Base-by-base conservation (phyloP, 768 basidiomycete species). In the Leucocoprinus sp. region DNA sequence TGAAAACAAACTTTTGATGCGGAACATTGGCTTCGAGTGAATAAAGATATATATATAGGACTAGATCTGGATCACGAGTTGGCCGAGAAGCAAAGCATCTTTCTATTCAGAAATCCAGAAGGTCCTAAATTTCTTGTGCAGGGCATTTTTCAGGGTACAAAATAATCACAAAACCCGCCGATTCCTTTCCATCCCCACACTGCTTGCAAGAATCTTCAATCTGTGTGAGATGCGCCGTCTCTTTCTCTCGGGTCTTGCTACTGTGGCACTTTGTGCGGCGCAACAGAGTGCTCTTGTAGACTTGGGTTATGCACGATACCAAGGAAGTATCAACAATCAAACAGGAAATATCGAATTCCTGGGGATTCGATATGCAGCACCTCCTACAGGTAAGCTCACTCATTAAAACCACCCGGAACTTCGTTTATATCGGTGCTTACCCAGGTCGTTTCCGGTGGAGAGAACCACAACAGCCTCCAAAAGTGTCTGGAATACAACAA, bases 291-390 rank as follows among this genome's bases (percentile, higher is more conserved):
- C 38, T 31, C 17, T 42, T 5, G 63, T 74, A 11, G 60, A 73
- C 44, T 59, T 75, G 17, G 72, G 71, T 2, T 71, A 72, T 52
- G 66, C 72, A 0, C 54, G 57, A 42, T 75, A 73, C 43, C 61
- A 68, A 55, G 74, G 72, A 0, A 43, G 56, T 0, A 52, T 67
- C 17, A 60, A 70, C 41, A 42, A 61, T 0, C 57, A 60, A 0
- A 64, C 63, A 5, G 54, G 55, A 9, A 61, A 67, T 45, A 63
- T 64, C 0, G 51, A 57, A 11, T 74, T 69, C 47, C 59, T 72
- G 12, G 68, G 68, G 1, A 63, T 75, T 36, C 65, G 75, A 5
- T 77, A 71, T 57, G 75, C 76, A 9, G 71, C 71, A 12, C 58
- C 72, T 26, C 74, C 76, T 5, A 49, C 64, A 23, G 74, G 74